Evolutionary conservation across 1,284 basidiomycete species (phyloP), one percentile per base, ranked within the genome.

Genomic region (Grifola frondosa): DNA sequence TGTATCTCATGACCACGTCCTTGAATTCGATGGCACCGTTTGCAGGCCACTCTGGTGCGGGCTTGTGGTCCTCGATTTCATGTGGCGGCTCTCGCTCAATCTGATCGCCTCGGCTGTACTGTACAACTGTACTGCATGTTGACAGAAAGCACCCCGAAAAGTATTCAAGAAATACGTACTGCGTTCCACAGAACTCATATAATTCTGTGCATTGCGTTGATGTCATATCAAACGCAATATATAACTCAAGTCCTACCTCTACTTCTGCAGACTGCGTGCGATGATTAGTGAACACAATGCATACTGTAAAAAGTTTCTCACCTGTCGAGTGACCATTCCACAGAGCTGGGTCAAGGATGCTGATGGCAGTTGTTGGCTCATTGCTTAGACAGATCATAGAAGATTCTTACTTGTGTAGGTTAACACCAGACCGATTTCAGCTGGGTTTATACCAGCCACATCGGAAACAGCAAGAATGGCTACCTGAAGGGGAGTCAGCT

Each of bases 141-240:
- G 2, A 21, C 15, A 16, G 15, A 7, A 31, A 15, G 25, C 12
- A 15, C n/a, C 7, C 37, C 11, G 36, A 15, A 17, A 15, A 15
- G n/a, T 35, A 28, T 8, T 30, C 16, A 15, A 17, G 17, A 23
- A 22, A 3, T 10, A 58, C 65, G 50, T 53, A 77, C 78, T 69
- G 56, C 84, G 66, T 64, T 91, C 87, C 1, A 88, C 84, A 3
- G 81, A 76, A 58, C 87, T 88, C 78, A 90, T 79, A 56, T 84
- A 79, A 56, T 84, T 85, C 75, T 84, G 33, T 22, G 12, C 16
- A 17, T 4, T 20, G 10, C 19, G 12, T 10, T 40, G 12, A 48
- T 1, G 23, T 28, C 4, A 3, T 9, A 22, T 22, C 8, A 24
- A 37, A 40, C 48, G 50, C 30, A 30, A 12, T 29, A 30, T 43